phyloP scores from a whole-genome alignment of 2,329 filamentous ascomycete genomes.

The Fusarium graminum region DNA sequence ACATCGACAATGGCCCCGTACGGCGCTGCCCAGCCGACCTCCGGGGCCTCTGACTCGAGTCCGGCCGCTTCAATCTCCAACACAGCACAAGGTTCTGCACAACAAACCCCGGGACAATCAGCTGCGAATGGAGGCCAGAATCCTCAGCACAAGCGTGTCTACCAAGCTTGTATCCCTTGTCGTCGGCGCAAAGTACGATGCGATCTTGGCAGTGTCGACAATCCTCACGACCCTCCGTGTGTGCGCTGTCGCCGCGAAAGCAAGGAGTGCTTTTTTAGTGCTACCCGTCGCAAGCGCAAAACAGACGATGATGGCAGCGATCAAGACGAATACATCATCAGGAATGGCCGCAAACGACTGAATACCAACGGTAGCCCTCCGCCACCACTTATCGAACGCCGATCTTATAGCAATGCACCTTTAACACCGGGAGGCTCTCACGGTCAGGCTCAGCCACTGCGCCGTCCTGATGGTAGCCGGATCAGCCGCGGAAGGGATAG shows the following conservation, averaged over 20 bases:
- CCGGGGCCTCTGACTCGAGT: constrained; percentile 46
- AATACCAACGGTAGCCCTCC: constrained; percentile 62
- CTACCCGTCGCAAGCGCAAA: constrained; percentile 92
- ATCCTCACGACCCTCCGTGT: constrained; percentile 93
- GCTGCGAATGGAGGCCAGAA: constrained; percentile 31
- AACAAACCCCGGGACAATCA: constrained; percentile 36
- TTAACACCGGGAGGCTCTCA: constrained; percentile 74
- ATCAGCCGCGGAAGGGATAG: constrained; percentile 44
- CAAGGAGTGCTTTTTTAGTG: constrained; percentile 97
- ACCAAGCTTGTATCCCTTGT: constrained; percentile 73
- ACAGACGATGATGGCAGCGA: constrained; percentile 67
- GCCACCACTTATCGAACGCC: constrained; percentile 58
- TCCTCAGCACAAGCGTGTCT: constrained; percentile 70
- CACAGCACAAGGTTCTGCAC: constrained; percentile 39
- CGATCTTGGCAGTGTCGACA: constrained; percentile 83
- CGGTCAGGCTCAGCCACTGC: constrained; percentile 75
- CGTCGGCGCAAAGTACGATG: constrained; percentile 72
- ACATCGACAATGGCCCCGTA: constrained; percentile 45
- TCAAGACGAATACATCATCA: constrained; percentile 75
- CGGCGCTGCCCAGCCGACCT: constrained; percentile 39
- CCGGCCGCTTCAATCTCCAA: constrained; percentile 45
- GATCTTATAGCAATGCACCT: constrained; percentile 66
- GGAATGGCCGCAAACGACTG: constrained; percentile 79
- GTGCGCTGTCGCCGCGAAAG: constrained; percentile 93
- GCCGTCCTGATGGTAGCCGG: constrained; percentile 67